Percentiles rank a stretch among this genome's conserved stretches.
phyloP scores from a whole-genome alignment of 164 flowering plant genomes.

The Stephania japonica region DNA sequence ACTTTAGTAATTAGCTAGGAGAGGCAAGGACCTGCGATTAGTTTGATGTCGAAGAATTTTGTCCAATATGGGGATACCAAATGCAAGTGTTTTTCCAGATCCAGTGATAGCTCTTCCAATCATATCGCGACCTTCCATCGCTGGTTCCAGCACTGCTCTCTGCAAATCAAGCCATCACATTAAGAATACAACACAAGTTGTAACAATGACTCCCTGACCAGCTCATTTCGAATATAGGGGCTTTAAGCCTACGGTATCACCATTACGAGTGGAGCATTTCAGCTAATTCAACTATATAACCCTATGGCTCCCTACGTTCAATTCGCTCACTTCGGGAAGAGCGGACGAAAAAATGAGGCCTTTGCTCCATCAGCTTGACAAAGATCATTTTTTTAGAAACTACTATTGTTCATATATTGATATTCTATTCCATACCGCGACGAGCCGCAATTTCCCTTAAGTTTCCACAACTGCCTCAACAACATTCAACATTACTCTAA shows the following conservation, averaged over 20 bases:
- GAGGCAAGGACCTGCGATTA: conserved; percentile 17
- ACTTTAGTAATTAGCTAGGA: not conserved
- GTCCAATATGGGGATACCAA: conserved; percentile 41
- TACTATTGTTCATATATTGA: too few species aligned
- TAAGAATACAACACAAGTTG: not conserved
- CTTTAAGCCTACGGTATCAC: not conserved
- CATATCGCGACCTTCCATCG: conserved; percentile 92
- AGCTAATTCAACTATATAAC: not conserved
- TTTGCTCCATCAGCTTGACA: too few species aligned
- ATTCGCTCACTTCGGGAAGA: too few species aligned
- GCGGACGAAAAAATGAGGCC: too few species aligned
- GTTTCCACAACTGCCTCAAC: too few species aligned
- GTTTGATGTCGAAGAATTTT: conserved; percentile 37
- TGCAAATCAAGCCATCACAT: conserved; percentile 16
- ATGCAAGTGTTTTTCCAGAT: conserved; percentile 54
- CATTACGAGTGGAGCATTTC: not conserved
- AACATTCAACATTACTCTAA: too few species aligned
- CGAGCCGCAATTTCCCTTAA: too few species aligned
- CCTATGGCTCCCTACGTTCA: not conserved
- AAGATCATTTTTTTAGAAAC: too few species aligned
- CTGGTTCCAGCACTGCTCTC: conserved; percentile 92
- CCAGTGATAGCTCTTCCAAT: conserved; percentile 90
- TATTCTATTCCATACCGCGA: too few species aligned
- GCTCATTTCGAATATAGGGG: not conserved
- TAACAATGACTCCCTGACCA: not conserved